Conservation (phyloP, 345 rosid genomes). For the Fremontodendron californicum region DNA sequence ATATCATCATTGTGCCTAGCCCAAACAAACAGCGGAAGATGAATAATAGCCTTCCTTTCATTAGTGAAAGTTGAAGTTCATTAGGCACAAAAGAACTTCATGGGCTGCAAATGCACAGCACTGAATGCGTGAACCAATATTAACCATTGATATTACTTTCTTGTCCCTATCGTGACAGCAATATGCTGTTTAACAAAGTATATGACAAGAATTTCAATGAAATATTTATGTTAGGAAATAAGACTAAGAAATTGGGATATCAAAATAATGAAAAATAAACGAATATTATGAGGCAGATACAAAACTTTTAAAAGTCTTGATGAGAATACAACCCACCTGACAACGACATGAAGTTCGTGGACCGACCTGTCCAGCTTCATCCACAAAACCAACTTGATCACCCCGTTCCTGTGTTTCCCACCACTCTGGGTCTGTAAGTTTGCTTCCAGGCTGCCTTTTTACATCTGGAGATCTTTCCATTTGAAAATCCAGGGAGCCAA, state of each 20-base stretch:
- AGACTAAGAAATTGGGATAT: neutral
- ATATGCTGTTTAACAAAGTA: neutral
- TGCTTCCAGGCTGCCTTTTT: conserved; percentile 33
- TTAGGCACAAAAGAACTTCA: neutral
- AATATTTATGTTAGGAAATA: neutral
- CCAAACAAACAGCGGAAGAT: neutral
- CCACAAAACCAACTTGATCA: conserved; percentile 53
- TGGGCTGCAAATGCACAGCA: neutral
- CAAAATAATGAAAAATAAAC: neutral
- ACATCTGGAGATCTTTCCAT: conserved; percentile 27
- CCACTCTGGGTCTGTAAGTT: conserved; percentile 65
- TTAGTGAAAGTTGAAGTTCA: neutral
- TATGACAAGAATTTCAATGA: neutral
- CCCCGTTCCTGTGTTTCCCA: conserved; percentile 87
- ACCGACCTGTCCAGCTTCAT: conserved; percentile 83
- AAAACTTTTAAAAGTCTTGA: neutral
- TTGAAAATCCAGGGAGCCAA: conserved; percentile 31
- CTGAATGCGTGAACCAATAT: neutral
- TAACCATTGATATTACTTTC: neutral
- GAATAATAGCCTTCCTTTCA: neutral
- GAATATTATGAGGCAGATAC: neutral
- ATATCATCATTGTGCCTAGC: neutral
- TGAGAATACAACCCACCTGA: conserved; percentile 59
- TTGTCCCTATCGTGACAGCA: neutral
- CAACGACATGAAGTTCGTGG: conserved; percentile 84